phyloP scores from a whole-genome alignment of 202 grass and related monocot genomes.

The Panicum virgatum region DNA sequence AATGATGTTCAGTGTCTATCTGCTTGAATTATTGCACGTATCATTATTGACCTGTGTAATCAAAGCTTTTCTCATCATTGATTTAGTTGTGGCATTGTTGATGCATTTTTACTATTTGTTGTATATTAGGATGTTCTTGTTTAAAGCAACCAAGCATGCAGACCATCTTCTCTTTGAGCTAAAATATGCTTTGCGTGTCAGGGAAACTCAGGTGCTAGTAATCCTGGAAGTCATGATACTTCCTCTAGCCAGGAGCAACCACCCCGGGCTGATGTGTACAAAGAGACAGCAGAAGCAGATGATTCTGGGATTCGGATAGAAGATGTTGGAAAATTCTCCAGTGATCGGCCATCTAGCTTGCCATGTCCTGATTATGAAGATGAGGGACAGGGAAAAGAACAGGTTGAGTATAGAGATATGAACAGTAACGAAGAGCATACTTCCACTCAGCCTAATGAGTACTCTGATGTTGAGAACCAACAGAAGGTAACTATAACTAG shows the following conservation, averaged over 20 bases:
- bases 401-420: conserved; percentile 42
- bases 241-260: conserved; percentile 61
- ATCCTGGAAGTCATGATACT: conserved; percentile 57
- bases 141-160: not conserved
- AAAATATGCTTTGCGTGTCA: conserved; percentile 27
- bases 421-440: conserved; percentile 47
- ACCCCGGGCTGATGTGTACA: conserved; percentile 45
- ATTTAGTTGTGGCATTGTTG: not conserved
- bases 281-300: conserved; percentile 33
- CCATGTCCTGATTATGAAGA: conserved; percentile 39
- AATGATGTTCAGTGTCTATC: not conserved
- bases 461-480: conserved; percentile 24
- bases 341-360: conserved; percentile 15
- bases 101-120: not conserved
- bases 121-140: conserved; percentile 8
- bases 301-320: conserved; percentile 37
- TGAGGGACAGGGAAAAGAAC: conserved; percentile 49
- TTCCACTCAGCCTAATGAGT: conserved; percentile 46
- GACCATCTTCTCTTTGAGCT: conserved; percentile 4
- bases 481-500: conserved; percentile 45
- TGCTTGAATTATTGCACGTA: not conserved
- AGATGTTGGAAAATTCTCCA: conserved; percentile 37
- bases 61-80: not conserved
- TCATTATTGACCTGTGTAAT: not conserved
- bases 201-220: conserved; percentile 48